These are phyloP conservation scores for Anisodus tanguticus DNA, from an alignment of 257 asterid species.

Conservation along the genomic window DNA sequence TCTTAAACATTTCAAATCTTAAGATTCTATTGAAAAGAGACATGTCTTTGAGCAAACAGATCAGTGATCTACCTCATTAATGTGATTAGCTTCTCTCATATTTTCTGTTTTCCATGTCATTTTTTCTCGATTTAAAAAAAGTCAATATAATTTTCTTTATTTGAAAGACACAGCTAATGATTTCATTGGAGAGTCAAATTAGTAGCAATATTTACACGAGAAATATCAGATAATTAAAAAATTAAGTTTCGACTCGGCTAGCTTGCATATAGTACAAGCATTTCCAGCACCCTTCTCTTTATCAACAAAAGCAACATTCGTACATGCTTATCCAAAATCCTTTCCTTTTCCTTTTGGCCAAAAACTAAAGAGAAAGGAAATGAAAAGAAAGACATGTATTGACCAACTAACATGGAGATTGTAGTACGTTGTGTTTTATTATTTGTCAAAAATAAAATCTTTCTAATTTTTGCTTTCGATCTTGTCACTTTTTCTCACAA, in stretches of 20 bases:
- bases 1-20: neutral
- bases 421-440: neutral
- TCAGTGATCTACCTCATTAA: neutral
- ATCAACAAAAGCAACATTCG: neutral
- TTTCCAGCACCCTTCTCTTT: constrained; percentile 16
- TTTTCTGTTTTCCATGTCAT: neutral
- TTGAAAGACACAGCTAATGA: neutral
- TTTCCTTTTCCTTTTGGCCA: neutral
- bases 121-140: neutral
- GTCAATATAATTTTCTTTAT: neutral
- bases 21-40: neutral
- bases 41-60: constrained; percentile 20
- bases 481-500: neutral
- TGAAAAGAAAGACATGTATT: constrained; percentile 17
- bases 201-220: neutral
- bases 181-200: constrained; percentile 3
- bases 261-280: neutral
- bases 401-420: constrained; percentile 24
- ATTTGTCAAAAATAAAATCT: neutral
- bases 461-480: neutral
- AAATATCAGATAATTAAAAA: neutral
- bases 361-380: neutral
- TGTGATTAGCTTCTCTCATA: neutral
- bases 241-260: neutral
- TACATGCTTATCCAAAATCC: constrained; percentile 22